These are phyloP conservation scores for Rhizoclosmatium sp. DNA, from an alignment of 192 early-diverging fungal genomes.

Conservation along the genomic window DNA sequence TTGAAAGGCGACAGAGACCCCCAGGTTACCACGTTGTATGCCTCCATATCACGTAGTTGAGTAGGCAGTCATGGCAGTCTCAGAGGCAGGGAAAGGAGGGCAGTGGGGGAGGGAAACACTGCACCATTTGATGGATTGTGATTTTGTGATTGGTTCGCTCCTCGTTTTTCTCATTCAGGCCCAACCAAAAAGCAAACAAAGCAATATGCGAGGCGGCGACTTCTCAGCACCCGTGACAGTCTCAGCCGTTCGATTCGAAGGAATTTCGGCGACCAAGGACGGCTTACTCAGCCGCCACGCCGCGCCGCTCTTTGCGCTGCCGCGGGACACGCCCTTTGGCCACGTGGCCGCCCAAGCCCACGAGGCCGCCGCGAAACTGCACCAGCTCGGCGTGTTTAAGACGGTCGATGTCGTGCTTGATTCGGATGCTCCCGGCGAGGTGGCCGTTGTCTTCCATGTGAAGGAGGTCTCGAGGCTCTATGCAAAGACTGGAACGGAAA, in stretches of 20 bases:
- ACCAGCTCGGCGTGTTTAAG: constrained; percentile 76
- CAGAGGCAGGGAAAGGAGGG: neutral
- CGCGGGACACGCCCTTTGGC: constrained; percentile 49
- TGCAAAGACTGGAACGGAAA: constrained; percentile 87
- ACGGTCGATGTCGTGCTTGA: constrained; percentile 74
- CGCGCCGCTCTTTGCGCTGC: neutral
- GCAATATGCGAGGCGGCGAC: neutral
- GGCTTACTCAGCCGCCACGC: neutral
- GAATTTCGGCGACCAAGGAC: neutral
- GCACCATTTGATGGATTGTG: neutral
- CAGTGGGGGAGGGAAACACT: neutral
- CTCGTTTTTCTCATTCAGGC: neutral
- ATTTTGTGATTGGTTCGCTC: neutral
- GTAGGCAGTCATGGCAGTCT: neutral
- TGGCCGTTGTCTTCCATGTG: constrained; percentile 76
- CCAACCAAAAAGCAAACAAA: neutral
- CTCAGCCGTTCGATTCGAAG: neutral
- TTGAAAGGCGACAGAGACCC: too few species aligned
- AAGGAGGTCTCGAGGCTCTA: constrained; percentile 75
- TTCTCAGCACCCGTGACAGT: neutral
- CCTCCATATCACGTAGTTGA: neutral
- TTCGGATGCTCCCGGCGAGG: constrained; percentile 48
- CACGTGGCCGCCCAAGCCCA: constrained; percentile 68
- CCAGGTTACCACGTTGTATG: neutral
- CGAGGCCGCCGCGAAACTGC: constrained; percentile 61